Evolutionary conservation across 345 rosid species (phyloP).

Genomic region (Linum usitatissimum): DNA sequence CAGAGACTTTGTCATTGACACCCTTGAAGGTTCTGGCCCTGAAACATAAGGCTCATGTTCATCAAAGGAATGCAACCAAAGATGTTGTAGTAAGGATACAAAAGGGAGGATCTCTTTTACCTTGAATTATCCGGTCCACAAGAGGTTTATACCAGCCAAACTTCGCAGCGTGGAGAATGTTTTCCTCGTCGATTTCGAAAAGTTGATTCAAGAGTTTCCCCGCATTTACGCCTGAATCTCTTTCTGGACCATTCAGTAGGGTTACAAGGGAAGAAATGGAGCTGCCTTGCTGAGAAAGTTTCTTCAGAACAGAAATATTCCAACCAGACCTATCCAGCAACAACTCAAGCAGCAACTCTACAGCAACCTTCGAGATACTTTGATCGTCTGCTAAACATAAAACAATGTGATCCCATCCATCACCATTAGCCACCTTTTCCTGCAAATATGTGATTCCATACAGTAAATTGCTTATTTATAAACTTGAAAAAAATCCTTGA

Average conservation of each 20-base stretch:
- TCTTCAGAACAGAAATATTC: constrained; percentile 39
- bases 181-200: constrained; percentile 47
- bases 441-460: constrained; percentile 12
- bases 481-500: no score
- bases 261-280: constrained; percentile 50
- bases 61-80: constrained; percentile 1
- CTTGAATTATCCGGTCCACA: constrained; percentile 39
- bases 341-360: constrained; percentile 47
- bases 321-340: constrained; percentile 54
- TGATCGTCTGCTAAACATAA: constrained; percentile 43
- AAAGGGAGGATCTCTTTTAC: constrained; percentile 21
- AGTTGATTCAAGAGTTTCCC: constrained; percentile 40
- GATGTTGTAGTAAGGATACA: constrained; percentile 2
- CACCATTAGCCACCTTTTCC: constrained; percentile 39
- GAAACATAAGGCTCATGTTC: constrained; percentile 9
- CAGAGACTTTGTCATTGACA: constrained; percentile 34
- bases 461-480: neutral
- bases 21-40: constrained; percentile 44
- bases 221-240: constrained; percentile 40
- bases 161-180: constrained; percentile 40
- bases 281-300: constrained; percentile 42
- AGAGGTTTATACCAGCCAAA: constrained; percentile 64
- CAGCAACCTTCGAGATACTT: constrained; percentile 42
- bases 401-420: constrained; percentile 47
- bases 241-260: constrained; percentile 38